Evolutionary conservation across 164 flowering plant species (phyloP).

Genomic region (Dillenia suffruticosa): DNA sequence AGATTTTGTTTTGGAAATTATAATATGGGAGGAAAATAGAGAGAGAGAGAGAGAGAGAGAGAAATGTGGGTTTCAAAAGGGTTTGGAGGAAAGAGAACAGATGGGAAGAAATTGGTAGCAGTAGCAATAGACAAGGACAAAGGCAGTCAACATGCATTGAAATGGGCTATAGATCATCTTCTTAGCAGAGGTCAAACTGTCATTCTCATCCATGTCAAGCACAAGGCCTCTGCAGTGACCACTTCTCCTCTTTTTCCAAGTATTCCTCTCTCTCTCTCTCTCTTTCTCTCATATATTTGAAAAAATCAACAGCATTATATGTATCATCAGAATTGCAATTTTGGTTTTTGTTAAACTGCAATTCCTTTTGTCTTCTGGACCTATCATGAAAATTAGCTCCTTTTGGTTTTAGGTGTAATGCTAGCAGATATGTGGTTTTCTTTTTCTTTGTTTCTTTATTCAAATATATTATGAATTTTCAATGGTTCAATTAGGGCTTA

Average conservation of each 20-base stretch:
- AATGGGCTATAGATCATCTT: constrained; percentile 67
- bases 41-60: neutral
- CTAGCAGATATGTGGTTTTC: too few species aligned
- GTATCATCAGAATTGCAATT: too few species aligned
- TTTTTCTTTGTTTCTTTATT: too few species aligned
- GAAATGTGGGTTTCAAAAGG: constrained; percentile 14
- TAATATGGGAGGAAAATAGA: too few species aligned
- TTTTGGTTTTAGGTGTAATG: too few species aligned
- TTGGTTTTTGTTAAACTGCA: too few species aligned
- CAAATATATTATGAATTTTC: too few species aligned
- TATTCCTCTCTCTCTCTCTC: constrained; percentile 19
- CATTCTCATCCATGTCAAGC: constrained; percentile 57
- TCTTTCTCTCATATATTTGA: neutral
- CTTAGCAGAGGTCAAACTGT: constrained; percentile 44
- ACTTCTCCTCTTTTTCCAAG: constrained; percentile 11
- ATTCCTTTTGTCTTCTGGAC: too few species aligned
- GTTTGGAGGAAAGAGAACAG: constrained; percentile 15
- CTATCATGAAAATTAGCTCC: too few species aligned
- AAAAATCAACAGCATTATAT: too few species aligned
- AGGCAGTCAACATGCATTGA: constrained; percentile 66
- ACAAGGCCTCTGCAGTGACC: constrained; percentile 3
- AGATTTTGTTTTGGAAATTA: too few species aligned
- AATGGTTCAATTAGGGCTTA: too few species aligned
- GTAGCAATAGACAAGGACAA: constrained; percentile 81
- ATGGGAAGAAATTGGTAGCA: constrained; percentile 35